Evolutionary conservation across 306 rosid species (phyloP).

Genomic region (Pyrus communis): DNA sequence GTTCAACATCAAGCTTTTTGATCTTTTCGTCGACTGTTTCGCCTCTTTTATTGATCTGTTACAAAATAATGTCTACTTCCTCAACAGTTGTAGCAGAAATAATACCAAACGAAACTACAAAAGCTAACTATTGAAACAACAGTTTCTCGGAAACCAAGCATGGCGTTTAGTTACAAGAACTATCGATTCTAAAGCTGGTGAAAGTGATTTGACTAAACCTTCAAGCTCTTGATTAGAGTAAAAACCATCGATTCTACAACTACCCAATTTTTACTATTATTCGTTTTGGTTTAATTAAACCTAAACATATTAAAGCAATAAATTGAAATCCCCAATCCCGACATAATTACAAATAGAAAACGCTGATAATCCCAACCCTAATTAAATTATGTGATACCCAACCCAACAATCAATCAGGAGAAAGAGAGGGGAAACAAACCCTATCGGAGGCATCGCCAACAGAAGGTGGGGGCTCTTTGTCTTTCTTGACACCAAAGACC

Average conservation of each 20-base stretch:
- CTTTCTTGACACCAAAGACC: slow-evolving; percentile 77
- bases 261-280: neutral
- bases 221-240: neutral
- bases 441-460: slow-evolving; percentile 73
- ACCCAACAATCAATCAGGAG: neutral
- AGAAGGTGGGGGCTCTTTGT: slow-evolving; percentile 88
- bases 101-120: neutral
- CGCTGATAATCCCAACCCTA: neutral
- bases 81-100: neutral
- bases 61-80: neutral
- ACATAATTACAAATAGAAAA: neutral
- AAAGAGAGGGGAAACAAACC: slow-evolving; percentile 23
- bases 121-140: neutral
- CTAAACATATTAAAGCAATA: no score
- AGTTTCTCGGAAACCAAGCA: neutral
- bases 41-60: slow-evolving; percentile 80
- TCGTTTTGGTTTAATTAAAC: neutral
- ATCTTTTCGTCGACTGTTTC: slow-evolving; percentile 85
- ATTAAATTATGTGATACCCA: neutral
- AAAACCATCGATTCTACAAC: neutral
- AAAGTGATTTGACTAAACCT: neutral
- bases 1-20: slow-evolving; percentile 78
- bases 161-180: neutral
- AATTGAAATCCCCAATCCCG: neutral
- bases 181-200: neutral